These are phyloP conservation scores for Diospyros lotus DNA, from an alignment of 148 eudicot genomes.

Conservation along the genomic window DNA sequence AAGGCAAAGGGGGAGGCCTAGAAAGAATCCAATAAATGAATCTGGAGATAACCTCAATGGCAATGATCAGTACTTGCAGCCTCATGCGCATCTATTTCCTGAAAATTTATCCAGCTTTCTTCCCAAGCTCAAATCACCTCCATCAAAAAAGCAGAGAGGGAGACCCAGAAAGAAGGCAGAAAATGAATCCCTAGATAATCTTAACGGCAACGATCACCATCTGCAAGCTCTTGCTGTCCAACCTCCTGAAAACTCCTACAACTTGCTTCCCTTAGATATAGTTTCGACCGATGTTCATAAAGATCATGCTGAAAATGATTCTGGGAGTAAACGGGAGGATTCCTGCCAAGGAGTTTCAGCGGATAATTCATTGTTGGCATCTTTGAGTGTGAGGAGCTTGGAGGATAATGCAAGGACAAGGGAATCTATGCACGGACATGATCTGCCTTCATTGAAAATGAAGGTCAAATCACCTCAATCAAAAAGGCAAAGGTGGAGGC, in stretches of 20 bases:
- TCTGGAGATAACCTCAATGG: neutral
- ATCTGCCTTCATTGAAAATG: constrained; percentile 3
- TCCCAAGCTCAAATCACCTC: too few relatives aligned
- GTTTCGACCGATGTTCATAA: constrained; percentile 13
- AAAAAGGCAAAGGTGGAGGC: constrained; percentile 54
- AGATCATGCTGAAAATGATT: constrained; percentile 14
- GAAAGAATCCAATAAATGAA: constrained; percentile 28
- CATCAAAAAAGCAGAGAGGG: constrained; percentile 13
- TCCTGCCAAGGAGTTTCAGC: constrained; percentile 8
- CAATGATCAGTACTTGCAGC: too few relatives aligned
- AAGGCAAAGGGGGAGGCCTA: constrained; percentile 59
- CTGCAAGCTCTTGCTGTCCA: constrained; percentile 32
- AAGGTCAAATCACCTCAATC: constrained; percentile 19
- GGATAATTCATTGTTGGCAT: constrained; percentile 12
- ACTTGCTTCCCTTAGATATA: constrained; percentile 20
- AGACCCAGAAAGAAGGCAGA: constrained; percentile 21
- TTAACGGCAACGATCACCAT: constrained; percentile 15
- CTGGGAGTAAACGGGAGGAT: constrained; percentile 13
- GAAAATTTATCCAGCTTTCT: too few relatives aligned
- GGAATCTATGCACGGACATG: constrained; percentile 12
- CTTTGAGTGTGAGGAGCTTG: constrained; percentile 17
- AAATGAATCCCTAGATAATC: constrained; percentile 11
- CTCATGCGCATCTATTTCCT: too few relatives aligned
- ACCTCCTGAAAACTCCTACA: constrained; percentile 24
- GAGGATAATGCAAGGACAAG: constrained; percentile 21